Evolutionary conservation across 306 rosid genomes (phyloP).

Genomic region (Crataegus laevigata): DNA sequence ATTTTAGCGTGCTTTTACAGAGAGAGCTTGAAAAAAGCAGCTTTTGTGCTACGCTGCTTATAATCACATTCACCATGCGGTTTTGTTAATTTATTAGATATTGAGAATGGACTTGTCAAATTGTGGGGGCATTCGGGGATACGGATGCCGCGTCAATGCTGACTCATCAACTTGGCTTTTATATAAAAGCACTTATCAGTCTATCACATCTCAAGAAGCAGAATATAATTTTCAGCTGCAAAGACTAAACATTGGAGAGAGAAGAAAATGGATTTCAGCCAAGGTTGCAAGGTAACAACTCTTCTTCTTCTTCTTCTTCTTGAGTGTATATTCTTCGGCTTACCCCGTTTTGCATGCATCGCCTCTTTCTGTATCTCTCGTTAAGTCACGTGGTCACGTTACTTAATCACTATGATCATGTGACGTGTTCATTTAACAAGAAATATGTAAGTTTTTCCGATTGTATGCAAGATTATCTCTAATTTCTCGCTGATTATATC

Average conservation of each 20-base stretch:
- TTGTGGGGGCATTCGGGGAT: conserved; percentile 3
- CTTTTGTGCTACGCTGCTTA: neutral
- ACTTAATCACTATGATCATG: too few species aligned
- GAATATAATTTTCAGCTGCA: neutral
- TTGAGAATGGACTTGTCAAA: conserved; percentile 10
- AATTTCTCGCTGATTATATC: neutral
- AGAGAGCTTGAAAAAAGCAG: neutral
- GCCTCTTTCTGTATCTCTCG: neutral
- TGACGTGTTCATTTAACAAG: neutral
- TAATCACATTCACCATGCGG: neutral
- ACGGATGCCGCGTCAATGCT: conserved; percentile 9
- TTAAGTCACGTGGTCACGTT: too few species aligned
- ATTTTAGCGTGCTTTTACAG: too few species aligned
- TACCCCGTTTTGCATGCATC: neutral
- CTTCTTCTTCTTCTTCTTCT: neutral
- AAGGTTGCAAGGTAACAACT: conserved; percentile 50
- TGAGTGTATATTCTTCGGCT: neutral
- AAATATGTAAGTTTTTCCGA: too few species aligned
- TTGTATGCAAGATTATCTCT: neutral
- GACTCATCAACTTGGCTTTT: conserved; percentile 2
- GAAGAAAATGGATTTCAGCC: conserved; percentile 42
- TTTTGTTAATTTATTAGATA: neutral
- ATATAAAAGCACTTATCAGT: neutral
- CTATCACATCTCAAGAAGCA: conserved; percentile 7
- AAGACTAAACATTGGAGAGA: neutral